phyloP scores from a whole-genome alignment of 2,329 filamentous ascomycete genomes.

The Phoma sp. region DNA sequence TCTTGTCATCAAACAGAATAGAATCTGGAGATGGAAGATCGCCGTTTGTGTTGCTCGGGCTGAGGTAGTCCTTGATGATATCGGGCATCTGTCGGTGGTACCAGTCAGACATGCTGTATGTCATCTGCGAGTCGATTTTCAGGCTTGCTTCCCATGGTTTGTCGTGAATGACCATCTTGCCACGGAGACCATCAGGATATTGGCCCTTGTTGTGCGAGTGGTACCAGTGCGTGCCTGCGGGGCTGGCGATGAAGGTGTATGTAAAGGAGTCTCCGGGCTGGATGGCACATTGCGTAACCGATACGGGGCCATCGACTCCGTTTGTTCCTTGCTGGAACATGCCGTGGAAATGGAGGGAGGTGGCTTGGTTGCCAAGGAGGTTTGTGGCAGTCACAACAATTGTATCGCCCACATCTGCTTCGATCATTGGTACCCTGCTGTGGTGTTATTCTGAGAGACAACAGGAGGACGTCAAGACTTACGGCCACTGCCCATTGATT shows the following conservation, averaged over 20 bases:
- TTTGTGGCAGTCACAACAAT: slow-evolving; percentile 74
- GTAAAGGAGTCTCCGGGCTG: slow-evolving; percentile 66
- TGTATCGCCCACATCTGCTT: slow-evolving; percentile 75
- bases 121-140: slow-evolving; percentile 62
- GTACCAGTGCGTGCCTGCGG: slow-evolving; percentile 67
- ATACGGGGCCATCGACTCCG: slow-evolving; percentile 73
- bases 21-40: slow-evolving; percentile 71
- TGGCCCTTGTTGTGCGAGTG: slow-evolving; percentile 64
- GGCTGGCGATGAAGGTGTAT: slow-evolving; percentile 69
- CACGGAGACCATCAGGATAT: slow-evolving; percentile 71
- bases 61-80: slow-evolving; percentile 57
- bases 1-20: slow-evolving; percentile 74
- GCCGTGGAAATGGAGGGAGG: slow-evolving; percentile 77
- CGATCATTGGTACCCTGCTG: slow-evolving; percentile 66
- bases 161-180: slow-evolving; percentile 70
- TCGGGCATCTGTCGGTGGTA: slow-evolving; percentile 54
- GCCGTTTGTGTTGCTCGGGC: slow-evolving; percentile 56
- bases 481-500: slow-evolving; percentile 76
- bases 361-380: slow-evolving; percentile 66
- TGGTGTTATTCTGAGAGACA: background rate
- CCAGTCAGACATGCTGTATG: slow-evolving; percentile 72
- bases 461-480: background rate
- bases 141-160: slow-evolving; percentile 58
- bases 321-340: slow-evolving; percentile 78
- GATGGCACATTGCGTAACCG: slow-evolving; percentile 57